Evolutionary conservation across 345 rosid species (phyloP), one percentile per base, ranked within the genome.

Genomic region (Corchorus olitorius): DNA sequence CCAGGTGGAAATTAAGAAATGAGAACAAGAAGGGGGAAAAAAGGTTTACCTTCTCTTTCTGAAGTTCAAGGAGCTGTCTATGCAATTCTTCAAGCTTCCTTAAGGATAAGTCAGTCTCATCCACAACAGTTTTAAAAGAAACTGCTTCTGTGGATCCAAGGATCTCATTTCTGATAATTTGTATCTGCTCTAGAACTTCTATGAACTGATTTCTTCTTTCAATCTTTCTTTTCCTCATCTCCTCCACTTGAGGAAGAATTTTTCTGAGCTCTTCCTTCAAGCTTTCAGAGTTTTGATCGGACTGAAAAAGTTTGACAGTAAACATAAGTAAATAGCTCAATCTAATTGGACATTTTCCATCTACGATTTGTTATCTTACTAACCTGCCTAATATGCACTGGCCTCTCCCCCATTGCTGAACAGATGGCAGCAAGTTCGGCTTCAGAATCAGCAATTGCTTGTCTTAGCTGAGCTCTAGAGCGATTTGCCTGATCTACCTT

Each of bases 301-400:
- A 76, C 99, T 94, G 83, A 79, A 77, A 78, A 58, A 72, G 61
- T 11, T 9, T 49, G 15, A 62, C 7, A 19, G 46, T 46, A 14
- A 59, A 35, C 66, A 65, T 61, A 59, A 65, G 46, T 66, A 37
- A 66, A 83, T 7, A 37, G 46, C 43, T 75, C 27, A 39, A 9
- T 63, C 60, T 17, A 34, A 41, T 9, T 2, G 3, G 61, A 52
- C 35, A 70, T 17, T 2, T 74, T 48, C 49, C 49, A 49, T 27
- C 49, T 37, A 37, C 34, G 12, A 19, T 34, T 50, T 60, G 35
- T 34, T 34, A 6, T 35, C 43, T 20, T 56, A 12, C 81, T 74
- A 45, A 96, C 99, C 97, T 91, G 97, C 85, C 94, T 89, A 79
- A 91, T 87, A 78, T 91, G 97, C 41, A 94, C 89, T 8, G 98